These are phyloP conservation scores for Colletotrichum neosansevieriae DNA, from an alignment of 2,329 filamentous ascomycete species.

Conservation along the genomic window DNA sequence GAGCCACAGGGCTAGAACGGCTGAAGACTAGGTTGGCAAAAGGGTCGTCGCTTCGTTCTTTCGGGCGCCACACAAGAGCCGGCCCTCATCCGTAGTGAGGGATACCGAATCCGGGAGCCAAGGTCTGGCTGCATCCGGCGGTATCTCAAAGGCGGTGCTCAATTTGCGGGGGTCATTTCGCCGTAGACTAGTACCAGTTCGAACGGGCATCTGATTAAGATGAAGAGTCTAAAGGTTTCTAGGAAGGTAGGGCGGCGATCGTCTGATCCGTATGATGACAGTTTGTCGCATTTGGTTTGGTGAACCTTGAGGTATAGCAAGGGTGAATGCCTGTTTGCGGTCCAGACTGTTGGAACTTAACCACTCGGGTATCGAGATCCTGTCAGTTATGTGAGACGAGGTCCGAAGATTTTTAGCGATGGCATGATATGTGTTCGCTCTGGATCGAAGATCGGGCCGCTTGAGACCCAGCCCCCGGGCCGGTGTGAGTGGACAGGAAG, in stretches of 20 bases:
- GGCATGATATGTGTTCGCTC: neutral
- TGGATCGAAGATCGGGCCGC: neutral
- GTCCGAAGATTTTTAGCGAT: neutral
- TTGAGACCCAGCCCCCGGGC: slow-evolving; percentile 2
- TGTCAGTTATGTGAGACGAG: neutral
- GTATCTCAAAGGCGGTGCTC: neutral
- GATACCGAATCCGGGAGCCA: neutral
- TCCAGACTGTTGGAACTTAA: neutral
- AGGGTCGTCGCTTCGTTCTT: neutral
- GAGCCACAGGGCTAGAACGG: slow-evolving; percentile 16
- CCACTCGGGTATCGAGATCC: neutral
- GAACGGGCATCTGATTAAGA: neutral
- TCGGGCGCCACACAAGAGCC: slow-evolving; percentile 21
- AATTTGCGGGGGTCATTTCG: neutral
- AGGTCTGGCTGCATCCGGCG: slow-evolving; percentile 10
- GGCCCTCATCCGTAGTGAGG: neutral
- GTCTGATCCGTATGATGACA: neutral
- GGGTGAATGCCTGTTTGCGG: slow-evolving; percentile 7
- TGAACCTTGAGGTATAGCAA: neutral
- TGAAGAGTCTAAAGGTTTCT: slow-evolving; percentile 5
- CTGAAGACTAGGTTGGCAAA: neutral
- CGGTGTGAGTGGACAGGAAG: slow-evolving; percentile 40
- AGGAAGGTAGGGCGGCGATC: neutral
- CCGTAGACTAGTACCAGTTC: neutral
- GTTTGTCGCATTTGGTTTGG: neutral